Conservation (phyloP, 768 basidiomycete species). For the Gloeopeniophorella convolvens region DNA sequence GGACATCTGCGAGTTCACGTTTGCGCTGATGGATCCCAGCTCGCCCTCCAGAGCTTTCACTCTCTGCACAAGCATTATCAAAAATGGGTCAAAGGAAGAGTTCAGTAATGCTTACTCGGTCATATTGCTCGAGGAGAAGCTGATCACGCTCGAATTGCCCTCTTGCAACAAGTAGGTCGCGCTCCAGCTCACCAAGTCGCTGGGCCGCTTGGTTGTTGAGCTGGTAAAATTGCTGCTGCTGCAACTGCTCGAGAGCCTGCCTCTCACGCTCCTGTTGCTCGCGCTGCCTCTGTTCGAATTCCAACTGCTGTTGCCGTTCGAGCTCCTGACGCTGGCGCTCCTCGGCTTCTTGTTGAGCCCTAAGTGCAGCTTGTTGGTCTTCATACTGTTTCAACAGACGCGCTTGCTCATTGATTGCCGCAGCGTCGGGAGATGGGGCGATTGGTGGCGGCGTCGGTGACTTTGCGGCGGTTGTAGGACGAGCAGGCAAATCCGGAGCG, state of each 20-base stretch:
- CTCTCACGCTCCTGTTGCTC: conserved; percentile 86
- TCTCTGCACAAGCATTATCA: conserved; percentile 43
- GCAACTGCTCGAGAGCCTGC: conserved; percentile 80
- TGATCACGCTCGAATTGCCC: conserved; percentile 98
- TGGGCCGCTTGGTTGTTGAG: conserved; percentile 71
- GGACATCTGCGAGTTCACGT: conserved; percentile 76
- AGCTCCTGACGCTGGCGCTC: conserved; percentile 72
- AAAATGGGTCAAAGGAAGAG: conserved; percentile 2
- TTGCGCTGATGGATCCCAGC: conserved; percentile 62
- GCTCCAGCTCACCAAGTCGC: conserved; percentile 76
- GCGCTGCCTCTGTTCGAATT: conserved; percentile 84
- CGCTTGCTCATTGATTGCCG: conserved; percentile 81
- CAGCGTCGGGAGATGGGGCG: conserved; percentile 62
- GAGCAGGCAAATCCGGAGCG: conserved; percentile 82
- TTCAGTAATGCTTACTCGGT: conserved; percentile 54
- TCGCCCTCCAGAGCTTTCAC: conserved; percentile 95
- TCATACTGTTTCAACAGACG: conserved; percentile 96
- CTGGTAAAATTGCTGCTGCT: conserved; percentile 78
- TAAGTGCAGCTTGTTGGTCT: conserved; percentile 86
- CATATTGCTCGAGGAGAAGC: conserved; percentile 95
- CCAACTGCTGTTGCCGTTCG: conserved; percentile 73
- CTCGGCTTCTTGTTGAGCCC: conserved; percentile 73
- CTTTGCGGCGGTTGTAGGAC: conserved; percentile 51
- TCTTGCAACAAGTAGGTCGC: conserved; percentile 85
- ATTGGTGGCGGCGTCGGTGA: conserved; percentile 62